Evolutionary conservation across 2,329 filamentous ascomycete genomes (phyloP).

Genomic region (Didymella exigua): DNA sequence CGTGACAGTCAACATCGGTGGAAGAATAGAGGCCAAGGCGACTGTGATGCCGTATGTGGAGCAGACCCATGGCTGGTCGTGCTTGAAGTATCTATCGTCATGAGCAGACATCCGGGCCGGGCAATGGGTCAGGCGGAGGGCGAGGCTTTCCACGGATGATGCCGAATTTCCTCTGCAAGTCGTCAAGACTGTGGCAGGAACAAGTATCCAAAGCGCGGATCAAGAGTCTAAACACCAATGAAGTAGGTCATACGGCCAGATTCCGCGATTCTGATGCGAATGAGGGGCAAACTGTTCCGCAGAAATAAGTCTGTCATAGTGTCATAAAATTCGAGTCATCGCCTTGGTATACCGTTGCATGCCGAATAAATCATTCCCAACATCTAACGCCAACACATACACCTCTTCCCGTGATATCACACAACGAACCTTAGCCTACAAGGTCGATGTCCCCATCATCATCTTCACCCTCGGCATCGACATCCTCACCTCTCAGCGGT

Average conservation of each 20-base stretch:
- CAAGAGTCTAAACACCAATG: too few species aligned
- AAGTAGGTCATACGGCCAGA: too few species aligned
- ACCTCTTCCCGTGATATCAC: not conserved
- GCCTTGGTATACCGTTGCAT: conserved; percentile 10
- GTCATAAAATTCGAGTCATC: not conserved
- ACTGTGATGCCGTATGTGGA: not conserved
- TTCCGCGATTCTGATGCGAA: too few species aligned
- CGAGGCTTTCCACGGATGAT: too few species aligned
- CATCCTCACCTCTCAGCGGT: conserved; percentile 27
- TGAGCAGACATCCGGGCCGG: too few species aligned
- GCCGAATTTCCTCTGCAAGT: too few species aligned
- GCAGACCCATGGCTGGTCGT: not conserved
- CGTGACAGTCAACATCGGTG: not conserved
- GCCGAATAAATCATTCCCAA: not conserved
- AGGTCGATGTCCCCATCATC: conserved; percentile 17
- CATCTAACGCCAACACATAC: conserved; percentile 11
- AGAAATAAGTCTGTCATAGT: too few species aligned
- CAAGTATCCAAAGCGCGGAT: too few species aligned
- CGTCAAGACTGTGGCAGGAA: too few species aligned
- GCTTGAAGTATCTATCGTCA: not conserved
- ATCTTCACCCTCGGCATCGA: conserved; percentile 33
- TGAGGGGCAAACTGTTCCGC: too few species aligned
- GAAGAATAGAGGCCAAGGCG: not conserved
- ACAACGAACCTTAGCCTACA: not conserved
- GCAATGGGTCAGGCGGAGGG: too few species aligned